These are phyloP conservation scores for Protomyces inouyei DNA, from an alignment of 1,139 yeast species.

Conservation along the genomic window DNA sequence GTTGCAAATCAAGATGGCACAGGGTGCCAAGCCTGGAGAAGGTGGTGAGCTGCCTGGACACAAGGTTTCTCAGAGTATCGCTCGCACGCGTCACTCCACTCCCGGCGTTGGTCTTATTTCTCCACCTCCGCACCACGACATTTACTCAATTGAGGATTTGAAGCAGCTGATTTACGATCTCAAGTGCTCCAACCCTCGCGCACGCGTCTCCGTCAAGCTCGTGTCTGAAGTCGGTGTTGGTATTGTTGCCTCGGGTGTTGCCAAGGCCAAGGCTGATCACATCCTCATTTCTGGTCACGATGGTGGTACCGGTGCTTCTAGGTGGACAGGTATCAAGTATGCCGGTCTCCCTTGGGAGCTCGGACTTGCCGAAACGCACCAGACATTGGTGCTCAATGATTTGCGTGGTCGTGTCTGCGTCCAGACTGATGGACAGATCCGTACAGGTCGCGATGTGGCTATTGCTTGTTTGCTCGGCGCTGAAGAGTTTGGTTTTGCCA, in stretches of 20 bases:
- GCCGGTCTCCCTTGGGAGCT: slow-evolving; percentile 99
- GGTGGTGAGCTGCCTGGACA: slow-evolving; percentile 99
- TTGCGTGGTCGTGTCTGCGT: slow-evolving; percentile 90
- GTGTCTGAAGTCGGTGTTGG: slow-evolving; percentile 99
- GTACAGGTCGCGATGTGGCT: slow-evolving; percentile 95
- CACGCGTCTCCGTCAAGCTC: slow-evolving; percentile 91
- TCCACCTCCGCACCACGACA: slow-evolving; percentile 98
- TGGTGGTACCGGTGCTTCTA: slow-evolving; percentile 99
- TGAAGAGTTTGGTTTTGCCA: slow-evolving; percentile 97
- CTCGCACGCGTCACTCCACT: slow-evolving; percentile 93
- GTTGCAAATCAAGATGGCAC: slow-evolving; percentile 97
- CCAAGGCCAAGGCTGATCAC: slow-evolving; percentile 97
- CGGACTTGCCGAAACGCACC: slow-evolving; percentile 97
- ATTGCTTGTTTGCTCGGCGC: slow-evolving; percentile 95
- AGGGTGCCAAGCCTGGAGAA: slow-evolving; percentile 99
- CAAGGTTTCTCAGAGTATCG: slow-evolving; percentile 82
- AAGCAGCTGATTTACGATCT: slow-evolving; percentile 94
- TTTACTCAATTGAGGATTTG: slow-evolving; percentile 94
- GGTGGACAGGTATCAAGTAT: slow-evolving; percentile 93
- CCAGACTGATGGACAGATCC: slow-evolving; percentile 95
- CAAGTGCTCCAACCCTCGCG: slow-evolving; percentile 95
- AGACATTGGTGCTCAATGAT: slow-evolving; percentile 90
- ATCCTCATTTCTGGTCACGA: slow-evolving; percentile 94
- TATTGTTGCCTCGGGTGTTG: slow-evolving; percentile 98
- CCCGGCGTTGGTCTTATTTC: slow-evolving; percentile 95